Evolutionary conservation across 768 basidiomycete genomes (phyloP), one percentile per base, ranked within the genome.

Genomic region (Leccinum truebloodii): DNA sequence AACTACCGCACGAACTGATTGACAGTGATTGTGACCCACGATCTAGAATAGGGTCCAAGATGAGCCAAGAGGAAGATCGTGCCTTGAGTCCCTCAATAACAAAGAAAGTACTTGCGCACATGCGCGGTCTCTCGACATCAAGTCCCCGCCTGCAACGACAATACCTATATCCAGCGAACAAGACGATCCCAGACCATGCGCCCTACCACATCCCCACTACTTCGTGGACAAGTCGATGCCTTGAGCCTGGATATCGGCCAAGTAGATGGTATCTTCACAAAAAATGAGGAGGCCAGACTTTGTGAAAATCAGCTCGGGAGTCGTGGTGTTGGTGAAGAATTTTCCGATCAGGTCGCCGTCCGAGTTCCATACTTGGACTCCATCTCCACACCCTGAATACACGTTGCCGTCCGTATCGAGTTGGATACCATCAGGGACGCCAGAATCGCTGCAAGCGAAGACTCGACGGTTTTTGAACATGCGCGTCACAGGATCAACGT

Each of bases 231-330:
- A 30, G 18, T 52, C 30, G 18, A 52, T 52, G 1, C 51, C 51
- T 30, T 6, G 26, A 32, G 51, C 51, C 51, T 32, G 26, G 51
- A 52, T 52, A n/a, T 52, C 18, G 18, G 26, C 51, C 51, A 52
- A n/a, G 28, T 30, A n/a, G 28, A 52, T 52, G 4, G 24, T 26
- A 1, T 52, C n/a, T 0, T 52, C 28, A 30, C 28, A 16, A 12
- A 52, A 52, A 2, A 52, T 32, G 16, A 52, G 51, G 51, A 52
- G 51, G n/a, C 51, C 51, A n/a, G 51, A 52, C 10, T 52, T 52
- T 7, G 51, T 52, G 30, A 52, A 52, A 4, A 52, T n/a, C 18
- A 52, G 28, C n/a, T 52, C 16, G 51, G 51, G 28, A 18, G 30
- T 28, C 10, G 51, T 52, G 10, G n/a, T 30, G 28, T 52, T 52